Conservation (phyloP, 345 rosid genomes). For the Gossypium bickii region DNA sequence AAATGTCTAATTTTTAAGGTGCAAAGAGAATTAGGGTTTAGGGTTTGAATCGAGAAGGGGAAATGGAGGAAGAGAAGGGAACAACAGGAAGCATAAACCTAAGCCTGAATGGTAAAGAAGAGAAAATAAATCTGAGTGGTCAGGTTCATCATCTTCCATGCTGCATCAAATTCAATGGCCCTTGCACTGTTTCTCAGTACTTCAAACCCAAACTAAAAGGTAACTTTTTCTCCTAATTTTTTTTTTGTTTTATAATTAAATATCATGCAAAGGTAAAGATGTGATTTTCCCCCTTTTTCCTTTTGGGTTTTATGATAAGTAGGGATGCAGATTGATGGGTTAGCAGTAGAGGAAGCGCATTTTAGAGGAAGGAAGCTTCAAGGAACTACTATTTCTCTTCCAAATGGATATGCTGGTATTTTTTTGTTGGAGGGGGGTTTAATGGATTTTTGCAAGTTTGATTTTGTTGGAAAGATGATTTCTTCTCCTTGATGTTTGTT, state of each 20-base stretch:
- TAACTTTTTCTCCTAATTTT: neutral
- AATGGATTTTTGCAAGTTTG: neutral
- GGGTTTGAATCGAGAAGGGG: constrained; percentile 2
- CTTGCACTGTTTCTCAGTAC: constrained; percentile 64
- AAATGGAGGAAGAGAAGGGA: constrained; percentile 22
- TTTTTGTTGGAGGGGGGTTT: neutral
- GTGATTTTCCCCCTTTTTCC: neutral
- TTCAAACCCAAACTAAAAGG: constrained; percentile 72
- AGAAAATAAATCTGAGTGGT: constrained; percentile 38
- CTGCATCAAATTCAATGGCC: constrained; percentile 69
- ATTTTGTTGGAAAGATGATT: neutral
- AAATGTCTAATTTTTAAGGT: constrained; percentile 13
- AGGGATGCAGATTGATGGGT: constrained; percentile 63
- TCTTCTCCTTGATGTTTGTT: neutral
- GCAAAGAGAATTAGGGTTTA: neutral
- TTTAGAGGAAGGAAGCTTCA: constrained; percentile 85
- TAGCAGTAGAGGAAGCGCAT: constrained; percentile 61
- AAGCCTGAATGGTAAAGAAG: constrained; percentile 17
- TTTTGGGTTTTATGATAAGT: neutral
- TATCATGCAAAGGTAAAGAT: neutral
- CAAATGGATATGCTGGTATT: constrained; percentile 68
- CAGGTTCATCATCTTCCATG: constrained; percentile 81
- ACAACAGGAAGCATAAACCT: constrained; percentile 39
- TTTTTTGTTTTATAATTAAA: neutral
- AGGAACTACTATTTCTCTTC: constrained; percentile 63